phyloP scores from a whole-genome alignment of 2,329 filamentous ascomycete species.

The Cytospora mali region DNA sequence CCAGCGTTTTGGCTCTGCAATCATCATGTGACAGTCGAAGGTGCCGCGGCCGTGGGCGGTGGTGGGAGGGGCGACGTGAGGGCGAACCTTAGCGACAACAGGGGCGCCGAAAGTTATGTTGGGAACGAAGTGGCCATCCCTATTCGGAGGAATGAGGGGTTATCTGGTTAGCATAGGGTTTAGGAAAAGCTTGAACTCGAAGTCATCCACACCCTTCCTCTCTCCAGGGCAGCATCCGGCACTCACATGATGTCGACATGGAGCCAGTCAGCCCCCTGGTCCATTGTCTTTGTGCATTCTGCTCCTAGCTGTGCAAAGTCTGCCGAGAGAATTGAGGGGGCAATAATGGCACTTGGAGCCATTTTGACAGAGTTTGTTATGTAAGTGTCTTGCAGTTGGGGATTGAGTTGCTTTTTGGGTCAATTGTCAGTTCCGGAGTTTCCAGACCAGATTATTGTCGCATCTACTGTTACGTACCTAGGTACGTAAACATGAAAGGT shows the following conservation, averaged over 20 bases:
- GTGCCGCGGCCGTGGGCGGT: slow-evolving; percentile 77
- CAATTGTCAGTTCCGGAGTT: not conserved
- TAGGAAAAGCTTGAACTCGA: slow-evolving; percentile 4
- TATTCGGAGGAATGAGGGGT: too few relatives aligned
- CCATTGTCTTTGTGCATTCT: slow-evolving; percentile 85
- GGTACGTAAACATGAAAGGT: not conserved
- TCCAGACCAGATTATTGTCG: not conserved
- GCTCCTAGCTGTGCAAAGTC: slow-evolving; percentile 89
- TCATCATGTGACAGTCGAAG: slow-evolving; percentile 99
- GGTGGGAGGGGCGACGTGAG: slow-evolving; percentile 76
- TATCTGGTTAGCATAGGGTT: not conserved
- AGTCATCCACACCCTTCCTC: not conserved
- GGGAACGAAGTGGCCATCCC: slow-evolving; percentile 98
- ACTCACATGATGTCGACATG: slow-evolving; percentile 86
- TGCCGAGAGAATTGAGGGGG: slow-evolving; percentile 92
- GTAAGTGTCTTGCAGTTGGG: not conserved
- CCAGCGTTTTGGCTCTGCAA: slow-evolving; percentile 98
- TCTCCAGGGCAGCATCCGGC: not conserved
- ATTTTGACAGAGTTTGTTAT: slow-evolving; percentile 52
- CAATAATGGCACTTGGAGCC: slow-evolving; percentile 91
- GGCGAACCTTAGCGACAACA: slow-evolving; percentile 90
- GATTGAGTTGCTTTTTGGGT: not conserved
- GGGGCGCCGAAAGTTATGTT: slow-evolving; percentile 97
- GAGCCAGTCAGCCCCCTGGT: slow-evolving; percentile 86
- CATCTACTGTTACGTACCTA: slow-evolving; percentile 2